A percentile compares a stretch with the other conserved stretches of the same genome.
phyloP scores from a whole-genome alignment of 352 stramenopile species.

The Globisporangium barbulae region DNA sequence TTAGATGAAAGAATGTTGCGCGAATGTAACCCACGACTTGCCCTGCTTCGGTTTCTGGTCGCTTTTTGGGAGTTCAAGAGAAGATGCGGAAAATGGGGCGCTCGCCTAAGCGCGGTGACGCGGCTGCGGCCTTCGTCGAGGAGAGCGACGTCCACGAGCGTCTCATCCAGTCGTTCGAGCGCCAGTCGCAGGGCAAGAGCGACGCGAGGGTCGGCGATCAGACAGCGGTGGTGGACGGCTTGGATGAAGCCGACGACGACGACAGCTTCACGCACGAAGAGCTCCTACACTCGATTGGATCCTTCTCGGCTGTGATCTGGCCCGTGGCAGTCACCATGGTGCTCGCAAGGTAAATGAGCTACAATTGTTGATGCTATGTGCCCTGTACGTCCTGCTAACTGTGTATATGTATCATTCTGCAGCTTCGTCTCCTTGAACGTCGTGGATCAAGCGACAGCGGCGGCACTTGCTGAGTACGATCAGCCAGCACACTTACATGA shows the following conservation, averaged over 20 bases:
- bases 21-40: background rate
- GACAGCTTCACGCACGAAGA: conserved; percentile 74
- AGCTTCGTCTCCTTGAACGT: conserved; percentile 84
- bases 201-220: background rate
- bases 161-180: conserved; percentile 23
- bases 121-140: conserved; percentile 10
- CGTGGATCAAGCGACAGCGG: conserved; percentile 67
- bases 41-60: background rate
- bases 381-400: background rate
- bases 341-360: conserved; percentile 50
- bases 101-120: conserved; percentile 5
- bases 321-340: conserved; percentile 81
- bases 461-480: conserved; percentile 66
- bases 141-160: conserved; percentile 41
- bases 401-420: background rate
- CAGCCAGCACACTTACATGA: background rate
- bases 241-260: conserved; percentile 24
- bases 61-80: background rate
- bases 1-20: background rate
- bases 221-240: background rate
- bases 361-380: background rate
- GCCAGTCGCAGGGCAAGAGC: background rate
- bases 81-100: conserved; percentile 13
- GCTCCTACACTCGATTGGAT: conserved; percentile 81
- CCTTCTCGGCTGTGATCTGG: conserved; percentile 81